phyloP scores from a whole-genome alignment of 2,329 filamentous ascomycete species.

The Ceratocystis smalleyi region DNA sequence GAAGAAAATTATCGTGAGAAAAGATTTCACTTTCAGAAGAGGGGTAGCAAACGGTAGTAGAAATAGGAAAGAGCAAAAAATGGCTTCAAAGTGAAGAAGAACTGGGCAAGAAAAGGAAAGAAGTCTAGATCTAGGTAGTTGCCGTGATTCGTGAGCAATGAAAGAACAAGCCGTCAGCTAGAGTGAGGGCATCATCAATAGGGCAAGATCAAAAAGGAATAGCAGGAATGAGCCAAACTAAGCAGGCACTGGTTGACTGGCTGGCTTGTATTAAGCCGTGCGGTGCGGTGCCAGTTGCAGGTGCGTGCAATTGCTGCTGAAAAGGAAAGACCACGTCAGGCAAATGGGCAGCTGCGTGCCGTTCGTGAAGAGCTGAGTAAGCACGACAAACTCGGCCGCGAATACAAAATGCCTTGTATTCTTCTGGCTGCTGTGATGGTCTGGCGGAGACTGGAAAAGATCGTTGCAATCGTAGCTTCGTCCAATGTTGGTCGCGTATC shows the following conservation, averaged over 20 bases:
- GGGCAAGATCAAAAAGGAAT: not conserved
- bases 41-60: not conserved
- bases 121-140: constrained; percentile 2
- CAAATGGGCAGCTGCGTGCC: not conserved
- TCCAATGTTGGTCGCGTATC: not conserved
- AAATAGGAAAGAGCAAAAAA: not conserved
- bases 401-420: not conserved
- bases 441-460: not conserved
- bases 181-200: not conserved
- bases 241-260: not conserved
- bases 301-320: not conserved
- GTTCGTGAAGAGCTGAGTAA: not conserved
- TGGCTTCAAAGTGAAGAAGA: not conserved
- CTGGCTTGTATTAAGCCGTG: not conserved
- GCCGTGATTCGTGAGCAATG: constrained; percentile 1
- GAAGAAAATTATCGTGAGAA: not conserved
- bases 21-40: not conserved
- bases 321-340: not conserved
- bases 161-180: not conserved
- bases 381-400: not conserved
- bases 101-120: constrained; percentile 1
- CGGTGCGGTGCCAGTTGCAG: not conserved
- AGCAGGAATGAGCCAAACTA: not conserved
- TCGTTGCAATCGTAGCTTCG: not conserved
- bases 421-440: not conserved